phyloP scores from a whole-genome alignment of 768 basidiomycete species.

The Phallus indusiatus region DNA sequence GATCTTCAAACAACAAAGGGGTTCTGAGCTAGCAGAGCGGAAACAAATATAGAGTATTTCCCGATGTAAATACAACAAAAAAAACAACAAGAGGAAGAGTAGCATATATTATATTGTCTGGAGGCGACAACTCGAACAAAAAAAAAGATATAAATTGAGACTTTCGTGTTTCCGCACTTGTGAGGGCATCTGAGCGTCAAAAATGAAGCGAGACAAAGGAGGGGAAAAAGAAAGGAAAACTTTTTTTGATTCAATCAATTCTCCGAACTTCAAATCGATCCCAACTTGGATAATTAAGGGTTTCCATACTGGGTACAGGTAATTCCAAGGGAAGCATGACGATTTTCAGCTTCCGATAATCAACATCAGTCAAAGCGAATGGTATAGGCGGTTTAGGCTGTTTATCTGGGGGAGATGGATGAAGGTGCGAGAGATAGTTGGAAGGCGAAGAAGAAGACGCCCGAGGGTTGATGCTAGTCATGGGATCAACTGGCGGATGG shows the following conservation, averaged over 20 bases:
- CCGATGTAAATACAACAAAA: too few species aligned
- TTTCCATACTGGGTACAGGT: conserved; percentile 3
- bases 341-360: conserved; percentile 4
- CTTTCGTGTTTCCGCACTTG: too few species aligned
- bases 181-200: background rate
- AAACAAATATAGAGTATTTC: too few species aligned
- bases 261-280: conserved; percentile 7
- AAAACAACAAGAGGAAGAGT: too few species aligned
- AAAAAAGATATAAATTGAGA: too few species aligned
- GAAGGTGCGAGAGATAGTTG: background rate
- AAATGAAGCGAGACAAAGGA: background rate
- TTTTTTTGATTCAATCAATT: background rate
- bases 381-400: conserved; percentile 4
- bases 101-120: too few species aligned
- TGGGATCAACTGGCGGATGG: background rate
- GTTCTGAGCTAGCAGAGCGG: too few species aligned
- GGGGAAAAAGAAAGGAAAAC: background rate
- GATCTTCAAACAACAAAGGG: too few species aligned
- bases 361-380: conserved; percentile 1
- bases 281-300: conserved; percentile 8
- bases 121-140: too few species aligned
- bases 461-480: background rate
- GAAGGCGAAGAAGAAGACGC: conserved; percentile 1
- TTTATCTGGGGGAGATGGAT: conserved; percentile 8
- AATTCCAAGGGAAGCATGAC: conserved; percentile 5